phyloP scores from a whole-genome alignment of 805 yeast species.

The Saccharomycopsis sp. region DNA sequence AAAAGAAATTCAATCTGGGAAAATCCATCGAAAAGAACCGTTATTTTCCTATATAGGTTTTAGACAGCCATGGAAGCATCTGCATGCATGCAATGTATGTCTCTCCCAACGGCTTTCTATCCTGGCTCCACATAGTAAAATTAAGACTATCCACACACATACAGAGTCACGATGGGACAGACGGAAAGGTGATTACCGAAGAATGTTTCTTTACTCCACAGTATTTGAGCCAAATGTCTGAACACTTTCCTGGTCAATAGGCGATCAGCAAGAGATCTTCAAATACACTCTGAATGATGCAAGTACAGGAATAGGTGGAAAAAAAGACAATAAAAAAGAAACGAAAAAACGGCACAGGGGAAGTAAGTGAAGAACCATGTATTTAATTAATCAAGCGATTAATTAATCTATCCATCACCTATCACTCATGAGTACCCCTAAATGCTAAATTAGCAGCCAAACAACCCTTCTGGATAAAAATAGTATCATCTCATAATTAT shows the following conservation, averaged over 20 bases:
- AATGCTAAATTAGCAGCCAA: neutral
- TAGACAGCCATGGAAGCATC: neutral
- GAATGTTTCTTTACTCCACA: too few species aligned
- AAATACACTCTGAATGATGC: too few species aligned
- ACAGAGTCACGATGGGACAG: neutral
- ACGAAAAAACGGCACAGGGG: neutral
- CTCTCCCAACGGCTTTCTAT: neutral
- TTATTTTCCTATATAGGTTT: neutral
- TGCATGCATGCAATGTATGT: neutral
- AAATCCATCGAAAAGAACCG: neutral
- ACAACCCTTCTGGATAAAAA: too few species aligned
- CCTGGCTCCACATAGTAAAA: neutral
- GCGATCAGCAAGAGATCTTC: neutral
- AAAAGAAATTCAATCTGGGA: neutral
- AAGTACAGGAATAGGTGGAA: too few species aligned
- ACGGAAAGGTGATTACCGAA: neutral
- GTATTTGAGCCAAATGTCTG: too few species aligned
- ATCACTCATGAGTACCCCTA: too few species aligned
- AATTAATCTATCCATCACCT: too few species aligned
- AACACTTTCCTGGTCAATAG: neutral
- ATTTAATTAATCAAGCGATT: neutral
- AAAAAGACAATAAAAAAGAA: neutral
- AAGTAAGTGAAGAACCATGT: neutral
- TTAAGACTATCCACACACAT: neutral
- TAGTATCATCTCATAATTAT: too few species aligned